Conservation (phyloP, 139 green algal species). For the Yamagishiella unicocca region DNA sequence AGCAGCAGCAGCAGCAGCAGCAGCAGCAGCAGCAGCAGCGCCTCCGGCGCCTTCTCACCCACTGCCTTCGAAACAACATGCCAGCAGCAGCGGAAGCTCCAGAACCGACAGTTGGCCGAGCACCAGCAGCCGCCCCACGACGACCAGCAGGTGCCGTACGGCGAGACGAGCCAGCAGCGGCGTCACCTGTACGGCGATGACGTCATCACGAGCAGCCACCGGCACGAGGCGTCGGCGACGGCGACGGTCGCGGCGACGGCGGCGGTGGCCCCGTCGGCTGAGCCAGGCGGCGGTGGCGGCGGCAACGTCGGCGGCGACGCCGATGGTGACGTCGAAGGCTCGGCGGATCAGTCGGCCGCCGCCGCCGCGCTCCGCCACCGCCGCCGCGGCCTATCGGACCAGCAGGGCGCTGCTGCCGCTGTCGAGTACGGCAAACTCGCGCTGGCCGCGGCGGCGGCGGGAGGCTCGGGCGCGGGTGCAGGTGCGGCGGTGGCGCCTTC, state of each 20-base stretch:
- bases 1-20: no score
- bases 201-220: background rate
- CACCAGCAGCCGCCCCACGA: background rate
- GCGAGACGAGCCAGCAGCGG: background rate
- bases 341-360: background rate
- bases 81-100: no score
- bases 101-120: no score
- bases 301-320: background rate
- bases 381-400: no score
- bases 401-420: no score
- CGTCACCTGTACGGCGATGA: slow-evolving; percentile 10
- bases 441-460: no score
- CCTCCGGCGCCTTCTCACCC: no score
- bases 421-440: background rate
- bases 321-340: background rate
- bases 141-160: slow-evolving; percentile 33
- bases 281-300: background rate
- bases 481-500: no score
- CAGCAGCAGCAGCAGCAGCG: no score
- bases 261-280: background rate
- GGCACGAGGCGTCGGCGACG: background rate
- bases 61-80: no score
- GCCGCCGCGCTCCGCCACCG: background rate
- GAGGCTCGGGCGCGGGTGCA: no score
- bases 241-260: background rate